Conservation (phyloP, 371 early-diverging fungal species). For the Actinomucor elegans region DNA sequence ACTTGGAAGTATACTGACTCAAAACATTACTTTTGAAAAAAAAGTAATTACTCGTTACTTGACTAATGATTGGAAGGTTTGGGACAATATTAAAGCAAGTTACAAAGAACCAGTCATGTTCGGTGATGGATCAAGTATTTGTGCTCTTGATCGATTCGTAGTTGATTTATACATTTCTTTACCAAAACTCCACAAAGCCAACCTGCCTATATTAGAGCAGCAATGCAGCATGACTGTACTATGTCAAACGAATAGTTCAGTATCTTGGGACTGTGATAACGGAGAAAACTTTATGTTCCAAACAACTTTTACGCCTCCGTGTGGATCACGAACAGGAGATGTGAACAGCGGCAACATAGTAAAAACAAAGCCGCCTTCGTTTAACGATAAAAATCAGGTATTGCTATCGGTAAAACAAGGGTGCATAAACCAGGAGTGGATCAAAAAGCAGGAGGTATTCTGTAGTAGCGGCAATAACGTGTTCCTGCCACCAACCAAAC, state of each 20-base stretch:
- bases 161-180: conserved; percentile 12
- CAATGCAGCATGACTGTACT: conserved; percentile 52
- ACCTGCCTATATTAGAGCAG: background rate
- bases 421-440: background rate
- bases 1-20: conserved; percentile 32
- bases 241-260: conserved; percentile 56
- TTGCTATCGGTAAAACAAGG: background rate
- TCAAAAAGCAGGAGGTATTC: no score
- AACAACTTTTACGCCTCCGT: background rate
- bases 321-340: background rate
- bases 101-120: conserved; percentile 39
- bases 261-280: conserved; percentile 75
- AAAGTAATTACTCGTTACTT: conserved; percentile 16
- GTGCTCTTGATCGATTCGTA: conserved; percentile 21
- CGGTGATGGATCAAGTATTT: background rate
- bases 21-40: conserved; percentile 28
- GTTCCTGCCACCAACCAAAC: no score
- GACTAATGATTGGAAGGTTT: conserved; percentile 22
- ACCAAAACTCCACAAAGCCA: no score
- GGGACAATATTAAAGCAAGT: conserved; percentile 34
- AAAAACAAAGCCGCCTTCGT: background rate
- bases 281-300: conserved; percentile 45
- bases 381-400: background rate
- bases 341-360: background rate
- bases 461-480: no score